Evolutionary conservation across 2,329 filamentous ascomycete genomes (phyloP).

Genomic region (Fusarium aywerte): DNA sequence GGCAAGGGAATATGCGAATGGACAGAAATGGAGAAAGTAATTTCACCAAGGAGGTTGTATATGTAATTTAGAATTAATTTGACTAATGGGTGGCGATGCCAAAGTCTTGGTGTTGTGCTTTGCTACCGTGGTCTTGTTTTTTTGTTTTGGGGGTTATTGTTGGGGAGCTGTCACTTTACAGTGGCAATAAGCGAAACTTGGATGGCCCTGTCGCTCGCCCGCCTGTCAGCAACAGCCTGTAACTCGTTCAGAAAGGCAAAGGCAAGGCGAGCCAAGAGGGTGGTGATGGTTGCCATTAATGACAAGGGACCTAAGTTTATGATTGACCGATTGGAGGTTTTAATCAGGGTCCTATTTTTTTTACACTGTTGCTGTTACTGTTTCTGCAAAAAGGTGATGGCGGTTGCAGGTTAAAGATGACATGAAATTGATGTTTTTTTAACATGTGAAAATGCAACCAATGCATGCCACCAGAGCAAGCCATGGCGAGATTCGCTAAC

Average conservation of each 20-base stretch:
- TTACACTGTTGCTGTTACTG: background rate
- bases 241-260: background rate
- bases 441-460: slow-evolving; percentile 17
- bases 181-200: slow-evolving; percentile 16
- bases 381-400: background rate
- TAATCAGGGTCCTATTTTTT: slow-evolving; percentile 8
- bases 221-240: slow-evolving; percentile 8
- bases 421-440: background rate
- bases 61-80: no score
- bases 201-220: slow-evolving; percentile 6
- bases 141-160: slow-evolving; percentile 11
- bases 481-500: slow-evolving; percentile 20
- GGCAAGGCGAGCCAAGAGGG: background rate
- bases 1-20: slow-evolving; percentile 11
- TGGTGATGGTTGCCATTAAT: slow-evolving; percentile 19
- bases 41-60: slow-evolving; percentile 12
- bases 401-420: background rate
- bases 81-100: slow-evolving; percentile 32
- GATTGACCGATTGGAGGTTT: slow-evolving; percentile 21
- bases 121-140: background rate
- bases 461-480: slow-evolving; percentile 7
- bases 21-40: slow-evolving; percentile 26
- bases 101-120: slow-evolving; percentile 28
- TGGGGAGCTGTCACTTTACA: slow-evolving; percentile 5
- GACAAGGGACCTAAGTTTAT: slow-evolving; percentile 15